Evolutionary conservation across 805 yeast species (phyloP).

Genomic region (Schwanniomyces vanrijiae): DNA sequence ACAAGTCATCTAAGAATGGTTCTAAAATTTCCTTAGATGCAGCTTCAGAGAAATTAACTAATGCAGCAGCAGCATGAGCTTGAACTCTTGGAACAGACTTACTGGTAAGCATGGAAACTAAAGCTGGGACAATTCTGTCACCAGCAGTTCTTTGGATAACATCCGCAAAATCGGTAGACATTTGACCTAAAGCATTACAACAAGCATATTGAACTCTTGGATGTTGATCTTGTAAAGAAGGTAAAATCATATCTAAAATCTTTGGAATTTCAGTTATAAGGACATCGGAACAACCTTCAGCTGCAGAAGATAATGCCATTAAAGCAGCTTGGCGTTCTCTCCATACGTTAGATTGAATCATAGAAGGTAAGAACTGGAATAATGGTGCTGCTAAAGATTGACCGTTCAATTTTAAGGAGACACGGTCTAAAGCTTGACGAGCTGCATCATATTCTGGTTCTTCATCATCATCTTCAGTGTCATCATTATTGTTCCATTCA

Average conservation of each 20-base stretch:
- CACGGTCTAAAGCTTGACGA: conserved; percentile 91
- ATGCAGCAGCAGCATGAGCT: conserved; percentile 98
- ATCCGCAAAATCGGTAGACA: conserved; percentile 94
- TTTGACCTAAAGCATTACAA: conserved; percentile 95
- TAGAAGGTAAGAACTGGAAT: conserved; percentile 81
- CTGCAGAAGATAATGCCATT: conserved; percentile 95
- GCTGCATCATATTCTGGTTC: conserved; percentile 90
- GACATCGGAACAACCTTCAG: conserved; percentile 94
- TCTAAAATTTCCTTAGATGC: conserved; percentile 85
- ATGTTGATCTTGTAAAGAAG: conserved; percentile 81
- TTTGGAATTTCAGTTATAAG: conserved; percentile 78
- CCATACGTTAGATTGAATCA: conserved; percentile 80
- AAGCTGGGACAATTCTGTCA: conserved; percentile 77
- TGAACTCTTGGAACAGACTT: conserved; percentile 88
- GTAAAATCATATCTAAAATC: conserved; percentile 80
- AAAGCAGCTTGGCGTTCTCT: conserved; percentile 94
- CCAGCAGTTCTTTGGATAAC: conserved; percentile 81
- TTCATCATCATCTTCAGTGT: conserved; percentile 72
- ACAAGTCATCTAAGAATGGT: conserved; percentile 85
- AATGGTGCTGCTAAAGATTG: conserved; percentile 80
- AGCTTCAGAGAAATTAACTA: conserved; percentile 92
- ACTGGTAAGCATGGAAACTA: conserved; percentile 74
- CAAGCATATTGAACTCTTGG: conserved; percentile 96
- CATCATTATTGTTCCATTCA: conserved; percentile 81
- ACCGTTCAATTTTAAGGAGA: conserved; percentile 81